These are phyloP conservation scores for Lentinula boryana DNA, from an alignment of 768 basidiomycete genomes.

Conservation along the genomic window DNA sequence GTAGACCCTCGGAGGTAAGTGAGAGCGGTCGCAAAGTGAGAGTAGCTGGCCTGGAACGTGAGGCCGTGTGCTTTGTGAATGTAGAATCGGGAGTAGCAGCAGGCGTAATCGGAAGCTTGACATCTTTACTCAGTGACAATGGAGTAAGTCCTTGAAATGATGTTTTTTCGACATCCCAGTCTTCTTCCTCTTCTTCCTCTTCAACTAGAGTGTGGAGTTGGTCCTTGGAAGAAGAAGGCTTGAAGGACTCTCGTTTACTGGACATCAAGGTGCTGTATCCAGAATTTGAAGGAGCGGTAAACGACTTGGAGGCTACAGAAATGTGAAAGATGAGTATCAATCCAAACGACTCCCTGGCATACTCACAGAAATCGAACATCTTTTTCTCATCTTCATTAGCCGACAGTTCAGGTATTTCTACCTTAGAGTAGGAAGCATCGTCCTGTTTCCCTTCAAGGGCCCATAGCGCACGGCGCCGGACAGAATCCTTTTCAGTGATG, in stretches of 20 bases:
- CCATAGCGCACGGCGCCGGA: constrained; percentile 77
- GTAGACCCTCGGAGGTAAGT: constrained; percentile 41
- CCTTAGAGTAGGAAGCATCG: constrained; percentile 62
- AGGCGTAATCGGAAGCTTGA: constrained; percentile 11
- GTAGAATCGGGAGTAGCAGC: constrained; percentile 24
- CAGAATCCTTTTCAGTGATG: constrained; percentile 70
- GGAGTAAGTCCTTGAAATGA: constrained; percentile 14
- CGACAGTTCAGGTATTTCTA: constrained; percentile 78
- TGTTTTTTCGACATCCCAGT: constrained; percentile 29
- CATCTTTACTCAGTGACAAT: constrained; percentile 15
- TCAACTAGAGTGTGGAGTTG: constrained; percentile 75
- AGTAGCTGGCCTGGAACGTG: constrained; percentile 60
- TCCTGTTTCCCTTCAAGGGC: constrained; percentile 84
- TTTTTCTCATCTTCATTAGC: constrained; percentile 51
- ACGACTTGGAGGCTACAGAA: constrained; percentile 48
- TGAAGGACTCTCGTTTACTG: constrained; percentile 79
- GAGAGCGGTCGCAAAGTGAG: constrained; percentile 68
- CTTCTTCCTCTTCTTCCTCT: constrained; percentile 86
- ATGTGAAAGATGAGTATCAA: background rate
- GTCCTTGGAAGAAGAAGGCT: constrained; percentile 68
- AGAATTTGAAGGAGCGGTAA: constrained; percentile 39
- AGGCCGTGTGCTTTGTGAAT: constrained; percentile 29
- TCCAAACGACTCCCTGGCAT: too few species aligned
- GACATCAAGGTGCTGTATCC: constrained; percentile 39
- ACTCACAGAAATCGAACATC: constrained; percentile 65